These are phyloP conservation scores for Artemisia annua DNA, from an alignment of 129 eudicot species.

Conservation along the genomic window DNA sequence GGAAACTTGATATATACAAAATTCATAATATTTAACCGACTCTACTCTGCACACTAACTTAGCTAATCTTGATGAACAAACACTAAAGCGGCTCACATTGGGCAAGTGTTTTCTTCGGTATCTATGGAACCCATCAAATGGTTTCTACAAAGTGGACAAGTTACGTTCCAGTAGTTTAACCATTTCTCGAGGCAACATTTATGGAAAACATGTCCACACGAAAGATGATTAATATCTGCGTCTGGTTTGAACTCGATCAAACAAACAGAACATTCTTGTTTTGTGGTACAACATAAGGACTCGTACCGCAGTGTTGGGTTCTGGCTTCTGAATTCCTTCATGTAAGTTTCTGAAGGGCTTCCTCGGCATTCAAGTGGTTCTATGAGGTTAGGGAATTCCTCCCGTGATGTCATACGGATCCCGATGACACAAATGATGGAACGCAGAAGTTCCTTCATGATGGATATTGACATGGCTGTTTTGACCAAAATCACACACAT, in stretches of 20 bases:
- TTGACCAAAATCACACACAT: conserved; percentile 70
- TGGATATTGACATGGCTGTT: conserved; percentile 66
- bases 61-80: neutral
- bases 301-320: conserved; percentile 58
- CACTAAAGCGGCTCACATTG: conserved; percentile 46
- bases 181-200: conserved; percentile 70
- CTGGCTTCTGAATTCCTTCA: conserved; percentile 60
- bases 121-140: conserved; percentile 53
- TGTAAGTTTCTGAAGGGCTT: conserved; percentile 48
- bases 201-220: conserved; percentile 86
- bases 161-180: conserved; percentile 66
- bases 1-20: conserved; percentile 41
- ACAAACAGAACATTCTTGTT: conserved; percentile 82
- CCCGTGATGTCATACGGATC: conserved; percentile 55
- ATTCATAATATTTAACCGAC: neutral
- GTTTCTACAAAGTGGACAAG: conserved; percentile 83
- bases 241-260: conserved; percentile 61
- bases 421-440: conserved; percentile 59
- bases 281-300: conserved; percentile 34
- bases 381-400: conserved; percentile 34
- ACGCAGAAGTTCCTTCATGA: conserved; percentile 51
- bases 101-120: conserved; percentile 70
- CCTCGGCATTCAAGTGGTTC: conserved; percentile 42
- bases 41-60: conserved; percentile 2
- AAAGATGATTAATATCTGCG: conserved; percentile 60